A percentile compares a stretch with the other conserved stretches of the same genome.
Conservation (phyloP, 2,329 filamentous ascomycete genomes). For the Eutypella sp. region DNA sequence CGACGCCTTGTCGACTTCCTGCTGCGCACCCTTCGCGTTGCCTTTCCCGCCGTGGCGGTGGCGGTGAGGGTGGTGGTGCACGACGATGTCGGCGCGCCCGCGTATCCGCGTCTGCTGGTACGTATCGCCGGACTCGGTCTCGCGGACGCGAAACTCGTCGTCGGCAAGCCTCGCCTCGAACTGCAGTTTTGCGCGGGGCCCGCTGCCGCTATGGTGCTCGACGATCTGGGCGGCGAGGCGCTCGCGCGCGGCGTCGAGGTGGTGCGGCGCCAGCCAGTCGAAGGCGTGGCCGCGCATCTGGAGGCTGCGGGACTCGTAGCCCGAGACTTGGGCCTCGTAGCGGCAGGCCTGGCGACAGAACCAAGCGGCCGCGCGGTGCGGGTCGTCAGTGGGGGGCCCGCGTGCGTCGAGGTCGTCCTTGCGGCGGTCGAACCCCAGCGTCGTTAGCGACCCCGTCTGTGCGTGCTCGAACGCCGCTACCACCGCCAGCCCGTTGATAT, state of each 20-base stretch:
- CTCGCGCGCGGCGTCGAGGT: conserved; percentile 13
- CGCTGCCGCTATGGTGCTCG: too few species aligned
- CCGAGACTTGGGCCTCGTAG: conserved; percentile 17
- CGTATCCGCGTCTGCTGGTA: background rate
- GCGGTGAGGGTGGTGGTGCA: too few species aligned
- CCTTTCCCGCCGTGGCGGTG: background rate
- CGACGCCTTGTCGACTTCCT: too few species aligned
- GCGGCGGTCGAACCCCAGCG: conserved; percentile 4
- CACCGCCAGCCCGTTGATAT: conserved; percentile 24
- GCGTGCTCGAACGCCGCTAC: conserved; percentile 20
- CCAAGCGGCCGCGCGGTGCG: conserved; percentile 14
- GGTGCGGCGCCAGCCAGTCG: conserved; percentile 20
- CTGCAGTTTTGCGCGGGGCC: too few species aligned
- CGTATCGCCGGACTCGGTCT: background rate
- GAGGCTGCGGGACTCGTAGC: conserved; percentile 18
- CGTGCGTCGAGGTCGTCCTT: background rate
- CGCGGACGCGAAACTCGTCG: background rate
- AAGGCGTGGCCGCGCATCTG: conserved; percentile 23
- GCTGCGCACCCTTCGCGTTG: background rate
- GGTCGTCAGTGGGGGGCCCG: background rate
- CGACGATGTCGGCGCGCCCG: conserved; percentile 4
- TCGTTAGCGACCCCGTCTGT: conserved; percentile 11
- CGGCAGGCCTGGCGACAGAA: conserved; percentile 22
- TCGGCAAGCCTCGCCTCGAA: conserved; percentile 1
- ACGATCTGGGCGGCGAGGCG: conserved; percentile 15